These are phyloP conservation scores for Abortiporus biennis DNA, from an alignment of 1,284 basidiomycete genomes.

Conservation along the genomic window DNA sequence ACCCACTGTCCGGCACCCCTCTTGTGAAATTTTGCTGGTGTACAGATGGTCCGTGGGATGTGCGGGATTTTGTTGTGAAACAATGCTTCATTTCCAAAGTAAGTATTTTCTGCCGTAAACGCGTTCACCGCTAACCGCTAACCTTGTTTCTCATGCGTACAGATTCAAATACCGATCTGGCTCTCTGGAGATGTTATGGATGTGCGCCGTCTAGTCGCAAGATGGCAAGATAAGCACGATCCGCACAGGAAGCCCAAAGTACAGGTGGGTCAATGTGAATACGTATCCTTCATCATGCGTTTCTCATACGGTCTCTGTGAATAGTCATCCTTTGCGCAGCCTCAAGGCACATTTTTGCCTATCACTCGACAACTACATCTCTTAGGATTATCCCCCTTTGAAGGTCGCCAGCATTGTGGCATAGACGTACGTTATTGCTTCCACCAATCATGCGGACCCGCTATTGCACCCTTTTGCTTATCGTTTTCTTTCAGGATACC, in stretches of 20 bases:
- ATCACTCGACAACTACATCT: constrained; percentile 56
- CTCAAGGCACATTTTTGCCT: constrained; percentile 41
- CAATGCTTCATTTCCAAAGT: constrained; percentile 83
- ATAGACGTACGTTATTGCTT: constrained; percentile 57
- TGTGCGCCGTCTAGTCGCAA: constrained; percentile 53
- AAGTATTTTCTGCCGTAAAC: constrained; percentile 18
- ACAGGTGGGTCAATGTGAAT: constrained; percentile 7
- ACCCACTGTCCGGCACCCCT: constrained; percentile 46
- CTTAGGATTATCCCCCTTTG: constrained; percentile 58
- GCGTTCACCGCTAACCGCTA: background rate
- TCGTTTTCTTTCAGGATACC: constrained; percentile 56
- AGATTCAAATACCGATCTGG: constrained; percentile 69
- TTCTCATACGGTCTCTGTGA: background rate
- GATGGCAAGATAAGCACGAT: constrained; percentile 29
- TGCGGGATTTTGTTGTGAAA: constrained; percentile 82
- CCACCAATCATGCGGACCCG: background rate
- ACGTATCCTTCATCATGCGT: background rate
- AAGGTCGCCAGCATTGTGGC: constrained; percentile 81
- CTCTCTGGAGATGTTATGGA: constrained; percentile 65
- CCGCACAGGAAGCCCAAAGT: constrained; percentile 17
- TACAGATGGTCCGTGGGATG: constrained; percentile 76
- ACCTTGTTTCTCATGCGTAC: constrained; percentile 9
- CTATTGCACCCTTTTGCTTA: background rate
- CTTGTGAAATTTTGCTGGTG: constrained; percentile 69
- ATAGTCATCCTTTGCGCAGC: background rate